Evolutionary conservation across 2,329 filamentous ascomycete species (phyloP), one percentile per base, ranked within the genome.

Genomic region (Chaetomium sp.): DNA sequence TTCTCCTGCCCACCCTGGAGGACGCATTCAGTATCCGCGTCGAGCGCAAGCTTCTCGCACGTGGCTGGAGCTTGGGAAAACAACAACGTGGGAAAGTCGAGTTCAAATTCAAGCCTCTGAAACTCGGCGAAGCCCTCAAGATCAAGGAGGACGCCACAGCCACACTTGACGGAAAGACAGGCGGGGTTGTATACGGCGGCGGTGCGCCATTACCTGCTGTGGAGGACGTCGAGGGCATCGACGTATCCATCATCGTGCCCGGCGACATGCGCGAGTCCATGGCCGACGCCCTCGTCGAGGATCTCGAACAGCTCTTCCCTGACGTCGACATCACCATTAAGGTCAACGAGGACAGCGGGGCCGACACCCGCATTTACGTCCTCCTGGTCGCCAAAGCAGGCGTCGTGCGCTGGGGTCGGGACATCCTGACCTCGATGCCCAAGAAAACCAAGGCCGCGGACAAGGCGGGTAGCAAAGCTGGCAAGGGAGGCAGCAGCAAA

Each of bases 1-100:
- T 85, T 0, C 71, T 86, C 1, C 68, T 84, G 36, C 82, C 82
- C 2, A 70, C 73, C 0, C 68, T 86, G 0, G 71, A 80, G 62
- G 69, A 72, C 2, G 71, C 72, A 3, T 82, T 84, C 53, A 63
- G 75, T 1, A 67, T 84, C 42, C 53, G 55, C 1, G 71, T 81
- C 3, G 72, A 78, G 56, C 66, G 79, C 6, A 62, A 67, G 14
- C 63, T 84, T 8, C 67, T 71, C 37, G 60, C 49, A 19, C 74
- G 80, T 6, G 76, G 79, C 8, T 86, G 82, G 82, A 74, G 72
- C 41, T 61, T 70, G 0, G 79, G 79, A 0, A 71, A 72, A 33
- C 45, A 56, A 1, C 59, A 67, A 14, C 67, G 68, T 5, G 80
- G 80, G 0, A 67, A 67, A 14, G 70, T 81, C 5, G 70, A 68